phyloP scores from a whole-genome alignment of 768 basidiomycete genomes.

The Thelephora ganbajun region DNA sequence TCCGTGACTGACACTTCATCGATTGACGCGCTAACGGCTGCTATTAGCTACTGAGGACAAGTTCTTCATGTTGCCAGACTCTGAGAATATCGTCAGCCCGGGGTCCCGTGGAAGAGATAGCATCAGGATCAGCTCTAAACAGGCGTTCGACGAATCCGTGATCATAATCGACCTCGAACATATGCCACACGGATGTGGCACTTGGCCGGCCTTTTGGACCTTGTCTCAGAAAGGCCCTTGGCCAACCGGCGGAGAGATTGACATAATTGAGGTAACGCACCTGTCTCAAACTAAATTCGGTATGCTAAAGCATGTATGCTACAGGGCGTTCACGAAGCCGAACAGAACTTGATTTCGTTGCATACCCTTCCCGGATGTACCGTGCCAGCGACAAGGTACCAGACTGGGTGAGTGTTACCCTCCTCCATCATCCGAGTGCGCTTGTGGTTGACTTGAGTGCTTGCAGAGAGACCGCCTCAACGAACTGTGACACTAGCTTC shows the following conservation, averaged over 20 bases:
- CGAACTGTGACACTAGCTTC: constrained; percentile 32
- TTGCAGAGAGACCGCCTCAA: constrained; percentile 24
- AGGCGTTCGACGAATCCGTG: constrained; percentile 31
- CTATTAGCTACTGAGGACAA: constrained; percentile 21
- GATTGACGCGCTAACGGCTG: neutral
- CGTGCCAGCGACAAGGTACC: constrained; percentile 25
- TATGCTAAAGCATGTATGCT: neutral
- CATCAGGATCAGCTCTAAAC: constrained; percentile 34
- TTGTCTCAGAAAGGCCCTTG: constrained; percentile 35
- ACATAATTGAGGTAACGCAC: constrained; percentile 40
- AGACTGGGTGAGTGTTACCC: constrained; percentile 34
- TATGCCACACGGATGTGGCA: constrained; percentile 46
- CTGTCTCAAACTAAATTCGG: no score
- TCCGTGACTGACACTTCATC: neutral
- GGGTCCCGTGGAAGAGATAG: constrained; percentile 38
- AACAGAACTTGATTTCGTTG: constrained; percentile 34
- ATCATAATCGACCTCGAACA: constrained; percentile 39
- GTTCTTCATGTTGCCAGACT: constrained; percentile 48
- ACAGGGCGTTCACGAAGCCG: constrained; percentile 33
- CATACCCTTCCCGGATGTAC: constrained; percentile 38
- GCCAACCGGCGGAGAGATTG: constrained; percentile 49
- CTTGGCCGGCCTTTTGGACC: constrained; percentile 59
- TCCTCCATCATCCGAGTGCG: neutral
- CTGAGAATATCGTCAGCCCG: constrained; percentile 20
- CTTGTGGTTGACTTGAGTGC: neutral